Conservation (phyloP, 2,329 filamentous ascomycete species). For the Zymoseptoria tritici region DNA sequence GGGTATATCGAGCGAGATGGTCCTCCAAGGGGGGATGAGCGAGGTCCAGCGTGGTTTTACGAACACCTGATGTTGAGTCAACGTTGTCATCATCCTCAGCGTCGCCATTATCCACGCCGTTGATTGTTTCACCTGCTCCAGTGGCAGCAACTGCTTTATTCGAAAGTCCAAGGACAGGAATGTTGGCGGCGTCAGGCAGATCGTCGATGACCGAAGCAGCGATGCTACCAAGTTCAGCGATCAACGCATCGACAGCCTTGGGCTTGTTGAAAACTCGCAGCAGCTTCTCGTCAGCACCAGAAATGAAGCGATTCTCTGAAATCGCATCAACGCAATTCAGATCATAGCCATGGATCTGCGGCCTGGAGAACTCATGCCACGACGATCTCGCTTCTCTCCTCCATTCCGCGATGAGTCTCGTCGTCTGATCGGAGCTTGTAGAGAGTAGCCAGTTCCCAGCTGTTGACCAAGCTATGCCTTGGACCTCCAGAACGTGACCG, state of each 20-base stretch:
- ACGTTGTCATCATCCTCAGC: conserved; percentile 48
- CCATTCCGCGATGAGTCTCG: conserved; percentile 79
- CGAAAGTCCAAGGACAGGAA: conserved; percentile 88
- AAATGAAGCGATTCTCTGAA: conserved; percentile 70
- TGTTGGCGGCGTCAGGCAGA: conserved; percentile 82
- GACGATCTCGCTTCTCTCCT: conserved; percentile 45
- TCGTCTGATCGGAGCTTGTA: conserved; percentile 88
- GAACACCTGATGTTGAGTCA: conserved; percentile 49
- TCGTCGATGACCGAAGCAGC: conserved; percentile 13
- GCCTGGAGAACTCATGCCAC: conserved; percentile 93
- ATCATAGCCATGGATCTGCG: conserved; percentile 97
- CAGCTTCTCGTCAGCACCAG: conserved; percentile 96
- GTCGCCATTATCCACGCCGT: conserved; percentile 30
- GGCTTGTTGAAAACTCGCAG: conserved; percentile 91
- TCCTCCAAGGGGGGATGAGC: conserved; percentile 80
- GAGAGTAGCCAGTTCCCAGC: conserved; percentile 79
- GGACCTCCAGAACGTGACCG: conserved; percentile 76
- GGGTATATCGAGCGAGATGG: conserved; percentile 75
- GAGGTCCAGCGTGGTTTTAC: conserved; percentile 56
- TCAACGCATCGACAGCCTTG: conserved; percentile 66
- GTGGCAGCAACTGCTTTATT: conserved; percentile 75
- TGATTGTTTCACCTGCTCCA: conserved; percentile 26
- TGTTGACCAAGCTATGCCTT: conserved; percentile 75
- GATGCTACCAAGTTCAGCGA: conserved; percentile 20
- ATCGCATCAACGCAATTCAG: conserved; percentile 86